Evolutionary conservation across 169 alveolate genomes (phyloP).

Genomic region (Cryptosporidium sp.): DNA sequence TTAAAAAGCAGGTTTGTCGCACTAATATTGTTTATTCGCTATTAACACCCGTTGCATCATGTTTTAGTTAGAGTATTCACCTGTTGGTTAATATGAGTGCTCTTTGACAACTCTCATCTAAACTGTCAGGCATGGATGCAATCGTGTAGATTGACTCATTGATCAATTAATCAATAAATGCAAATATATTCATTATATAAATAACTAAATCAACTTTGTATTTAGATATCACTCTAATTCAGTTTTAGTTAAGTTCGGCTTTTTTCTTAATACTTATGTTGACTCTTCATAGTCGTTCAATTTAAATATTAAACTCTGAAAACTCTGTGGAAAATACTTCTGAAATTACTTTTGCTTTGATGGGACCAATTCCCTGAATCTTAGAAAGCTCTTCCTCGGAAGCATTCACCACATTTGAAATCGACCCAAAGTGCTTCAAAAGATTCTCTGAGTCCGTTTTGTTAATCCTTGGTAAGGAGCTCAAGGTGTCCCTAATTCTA

Average conservation of each 20-base stretch:
- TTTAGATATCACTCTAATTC: not conserved
- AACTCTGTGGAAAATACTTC: constrained; percentile 48
- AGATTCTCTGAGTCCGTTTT: constrained; percentile 77
- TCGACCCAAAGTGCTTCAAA: constrained; percentile 73
- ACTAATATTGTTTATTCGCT: not conserved
- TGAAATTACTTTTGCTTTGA: constrained; percentile 55
- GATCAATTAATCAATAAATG: not conserved
- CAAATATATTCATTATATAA: not conserved
- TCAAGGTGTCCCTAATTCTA: constrained; percentile 71
- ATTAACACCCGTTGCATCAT: not conserved
- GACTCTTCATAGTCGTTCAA: not conserved
- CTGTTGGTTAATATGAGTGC: not conserved
- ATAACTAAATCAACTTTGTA: not conserved
- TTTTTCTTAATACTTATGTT: not conserved
- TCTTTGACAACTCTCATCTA: not conserved
- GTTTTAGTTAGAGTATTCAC: not conserved
- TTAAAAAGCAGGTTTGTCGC: constrained; percentile 2
- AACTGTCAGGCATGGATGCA: constrained; percentile 4
- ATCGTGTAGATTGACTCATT: not conserved
- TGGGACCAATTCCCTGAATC: constrained; percentile 76
- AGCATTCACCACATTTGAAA: constrained; percentile 71
- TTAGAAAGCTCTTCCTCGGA: constrained; percentile 67
- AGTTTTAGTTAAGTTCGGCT: not conserved
- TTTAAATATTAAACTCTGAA: not conserved
- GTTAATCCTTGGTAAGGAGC: constrained; percentile 76